Percentiles rank a stretch among this genome's conserved stretches.
Conservation (phyloP, 176 grass and related monocot genomes). For the Urochloa ruziziensis region DNA sequence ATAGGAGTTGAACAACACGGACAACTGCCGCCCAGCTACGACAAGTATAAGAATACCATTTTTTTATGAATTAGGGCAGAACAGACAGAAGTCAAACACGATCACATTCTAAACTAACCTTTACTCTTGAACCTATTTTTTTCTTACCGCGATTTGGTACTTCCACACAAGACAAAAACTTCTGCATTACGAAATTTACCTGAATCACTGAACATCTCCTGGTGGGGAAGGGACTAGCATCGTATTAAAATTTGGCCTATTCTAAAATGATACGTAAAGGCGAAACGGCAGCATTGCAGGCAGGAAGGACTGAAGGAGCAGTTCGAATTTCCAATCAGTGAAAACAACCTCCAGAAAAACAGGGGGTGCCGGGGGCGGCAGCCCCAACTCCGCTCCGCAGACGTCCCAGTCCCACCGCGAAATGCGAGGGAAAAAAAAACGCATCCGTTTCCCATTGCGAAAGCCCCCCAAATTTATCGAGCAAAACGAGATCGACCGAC, state of each 20-base stretch:
- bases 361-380: too few species aligned
- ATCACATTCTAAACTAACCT: background rate
- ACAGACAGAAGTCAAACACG: background rate
- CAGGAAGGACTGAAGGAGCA: too few species aligned
- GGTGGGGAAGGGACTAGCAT: background rate
- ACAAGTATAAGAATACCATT: background rate
- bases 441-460: background rate
- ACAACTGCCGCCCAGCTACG: background rate
- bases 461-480: background rate
- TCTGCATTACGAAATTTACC: background rate
- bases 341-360: background rate
- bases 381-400: too few species aligned
- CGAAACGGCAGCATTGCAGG: slow-evolving; percentile 6
- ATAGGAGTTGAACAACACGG: background rate
- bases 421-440: background rate
- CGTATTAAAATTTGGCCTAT: background rate
- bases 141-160: background rate
- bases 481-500: background rate
- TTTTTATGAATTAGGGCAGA: background rate
- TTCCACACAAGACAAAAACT: background rate
- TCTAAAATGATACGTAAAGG: background rate
- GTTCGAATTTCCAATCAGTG: background rate
- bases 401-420: background rate
- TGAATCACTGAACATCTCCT: background rate
- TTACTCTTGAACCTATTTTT: background rate